These are phyloP conservation scores for Leccinum subrobustum DNA, from an alignment of 1,284 basidiomycete genomes.

Conservation along the genomic window DNA sequence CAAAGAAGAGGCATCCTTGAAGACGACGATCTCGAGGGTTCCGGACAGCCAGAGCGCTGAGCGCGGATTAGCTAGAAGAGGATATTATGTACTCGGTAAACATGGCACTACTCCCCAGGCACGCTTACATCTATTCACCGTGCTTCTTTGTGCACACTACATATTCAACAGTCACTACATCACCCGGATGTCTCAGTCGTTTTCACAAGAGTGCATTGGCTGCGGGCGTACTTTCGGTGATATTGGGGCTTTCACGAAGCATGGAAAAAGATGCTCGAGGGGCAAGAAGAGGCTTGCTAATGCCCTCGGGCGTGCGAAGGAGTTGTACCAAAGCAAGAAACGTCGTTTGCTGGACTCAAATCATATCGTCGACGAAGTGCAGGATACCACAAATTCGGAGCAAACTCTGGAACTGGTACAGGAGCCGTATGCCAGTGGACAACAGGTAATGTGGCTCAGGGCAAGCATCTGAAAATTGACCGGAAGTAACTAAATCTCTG, in stretches of 20 bases:
- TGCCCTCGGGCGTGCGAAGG: no score
- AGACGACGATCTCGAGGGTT: slow-evolving; percentile 89
- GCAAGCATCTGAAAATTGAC: background rate
- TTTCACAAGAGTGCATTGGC: no score
- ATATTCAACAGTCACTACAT: no score
- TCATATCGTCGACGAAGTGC: background rate
- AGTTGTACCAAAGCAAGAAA: background rate
- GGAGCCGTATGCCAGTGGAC: background rate
- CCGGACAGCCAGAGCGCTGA: slow-evolving; percentile 44
- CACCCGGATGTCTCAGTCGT: background rate
- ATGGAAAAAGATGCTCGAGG: rapidly evolving
- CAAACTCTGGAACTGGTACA: background rate
- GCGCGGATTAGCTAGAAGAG: slow-evolving; percentile 68
- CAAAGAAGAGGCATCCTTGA: slow-evolving; percentile 76
- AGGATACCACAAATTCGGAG: background rate
- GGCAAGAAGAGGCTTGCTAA: no score
- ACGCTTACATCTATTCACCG: no score
- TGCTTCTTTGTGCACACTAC: no score
- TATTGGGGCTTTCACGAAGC: no score
- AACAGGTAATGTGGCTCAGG: background rate
- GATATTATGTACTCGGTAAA: slow-evolving; percentile 41
- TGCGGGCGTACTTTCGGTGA: rapidly evolving
- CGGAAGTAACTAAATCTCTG: background rate
- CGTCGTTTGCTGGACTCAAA: background rate
- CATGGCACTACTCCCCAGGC: no score